Evolutionary conservation across 768 basidiomycete species (phyloP).

Genomic region (Auricularia sp.): DNA sequence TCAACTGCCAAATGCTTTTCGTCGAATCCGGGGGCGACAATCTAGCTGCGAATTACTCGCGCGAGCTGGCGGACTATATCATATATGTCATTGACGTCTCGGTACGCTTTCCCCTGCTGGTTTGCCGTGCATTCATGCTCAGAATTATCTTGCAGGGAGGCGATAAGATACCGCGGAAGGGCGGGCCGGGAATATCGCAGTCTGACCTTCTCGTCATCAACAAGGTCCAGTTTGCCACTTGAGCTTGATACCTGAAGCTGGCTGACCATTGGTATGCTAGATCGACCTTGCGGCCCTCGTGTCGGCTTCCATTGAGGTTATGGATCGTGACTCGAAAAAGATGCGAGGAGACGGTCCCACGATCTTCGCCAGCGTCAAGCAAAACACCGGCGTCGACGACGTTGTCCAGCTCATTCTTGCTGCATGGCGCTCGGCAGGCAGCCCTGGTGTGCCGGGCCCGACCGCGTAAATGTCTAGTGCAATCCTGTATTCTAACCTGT

Average conservation of each 20-base stretch:
- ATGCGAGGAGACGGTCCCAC: constrained; percentile 96
- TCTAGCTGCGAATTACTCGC: constrained; percentile 90
- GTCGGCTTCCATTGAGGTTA: constrained; percentile 85
- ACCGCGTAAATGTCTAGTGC: neutral
- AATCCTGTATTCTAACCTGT: no score
- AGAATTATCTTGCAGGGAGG: constrained; percentile 50
- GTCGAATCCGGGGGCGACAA: constrained; percentile 98
- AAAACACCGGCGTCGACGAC: constrained; percentile 69
- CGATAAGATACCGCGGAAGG: constrained; percentile 97
- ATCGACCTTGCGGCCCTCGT: constrained; percentile 90
- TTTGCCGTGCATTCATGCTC: neutral
- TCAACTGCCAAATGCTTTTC: constrained; percentile 78
- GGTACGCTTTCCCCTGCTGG: constrained; percentile 28
- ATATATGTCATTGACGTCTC: constrained; percentile 87
- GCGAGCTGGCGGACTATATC: constrained; percentile 95
- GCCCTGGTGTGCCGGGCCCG: constrained; percentile 47
- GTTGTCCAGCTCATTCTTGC: constrained; percentile 71
- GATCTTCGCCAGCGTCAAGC: constrained; percentile 75
- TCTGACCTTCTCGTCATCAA: constrained; percentile 92
- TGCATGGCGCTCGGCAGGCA: constrained; percentile 80
- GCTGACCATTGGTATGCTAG: constrained; percentile 29
- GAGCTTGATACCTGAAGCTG: neutral
- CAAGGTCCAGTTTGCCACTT: constrained; percentile 45
- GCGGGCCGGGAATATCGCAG: constrained; percentile 93
- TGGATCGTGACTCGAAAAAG: constrained; percentile 83